A percentile compares a stretch with the other conserved stretches of the same genome.
Conservation (phyloP, 805 yeast genomes). For the Metschnikowia picachoensis region DNA sequence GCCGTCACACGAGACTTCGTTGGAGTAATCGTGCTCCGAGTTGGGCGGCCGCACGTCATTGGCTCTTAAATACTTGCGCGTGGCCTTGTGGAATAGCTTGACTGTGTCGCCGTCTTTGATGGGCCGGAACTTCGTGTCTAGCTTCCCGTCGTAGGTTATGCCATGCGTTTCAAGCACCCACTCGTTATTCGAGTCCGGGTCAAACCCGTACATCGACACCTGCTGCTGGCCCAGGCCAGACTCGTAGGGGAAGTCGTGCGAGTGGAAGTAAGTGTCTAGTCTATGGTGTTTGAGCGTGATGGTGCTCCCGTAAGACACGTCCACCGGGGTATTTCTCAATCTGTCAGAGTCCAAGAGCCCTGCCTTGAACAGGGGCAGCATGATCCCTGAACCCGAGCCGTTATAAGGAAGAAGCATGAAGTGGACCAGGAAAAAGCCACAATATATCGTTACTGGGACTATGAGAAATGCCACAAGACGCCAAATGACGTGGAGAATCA, state of each 20-base stretch:
- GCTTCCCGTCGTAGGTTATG: conserved; percentile 36
- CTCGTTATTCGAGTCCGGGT: conserved; percentile 58
- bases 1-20: conserved; percentile 75
- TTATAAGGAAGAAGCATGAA: conserved; percentile 41
- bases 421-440: conserved; percentile 55
- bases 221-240: conserved; percentile 73
- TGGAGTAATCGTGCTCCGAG: conserved; percentile 85
- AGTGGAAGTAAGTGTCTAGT: conserved; percentile 75
- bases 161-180: conserved; percentile 61
- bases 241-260: conserved; percentile 62
- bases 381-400: conserved; percentile 58
- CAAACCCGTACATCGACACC: conserved; percentile 65
- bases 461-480: conserved; percentile 43
- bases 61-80: conserved; percentile 68
- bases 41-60: conserved; percentile 79
- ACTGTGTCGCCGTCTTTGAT: conserved; percentile 55
- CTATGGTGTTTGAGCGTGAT: conserved; percentile 68
- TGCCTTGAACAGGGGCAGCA: conserved; percentile 68
- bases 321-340: conserved; percentile 47
- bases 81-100: conserved; percentile 63
- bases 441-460: conserved; percentile 58
- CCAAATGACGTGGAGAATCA: conserved; percentile 38
- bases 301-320: conserved; percentile 67
- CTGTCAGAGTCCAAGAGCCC: conserved; percentile 44
- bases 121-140: conserved; percentile 29